Conservation (phyloP, 2,329 filamentous ascomycete species). For the Sodiomyces alkalinus region DNA sequence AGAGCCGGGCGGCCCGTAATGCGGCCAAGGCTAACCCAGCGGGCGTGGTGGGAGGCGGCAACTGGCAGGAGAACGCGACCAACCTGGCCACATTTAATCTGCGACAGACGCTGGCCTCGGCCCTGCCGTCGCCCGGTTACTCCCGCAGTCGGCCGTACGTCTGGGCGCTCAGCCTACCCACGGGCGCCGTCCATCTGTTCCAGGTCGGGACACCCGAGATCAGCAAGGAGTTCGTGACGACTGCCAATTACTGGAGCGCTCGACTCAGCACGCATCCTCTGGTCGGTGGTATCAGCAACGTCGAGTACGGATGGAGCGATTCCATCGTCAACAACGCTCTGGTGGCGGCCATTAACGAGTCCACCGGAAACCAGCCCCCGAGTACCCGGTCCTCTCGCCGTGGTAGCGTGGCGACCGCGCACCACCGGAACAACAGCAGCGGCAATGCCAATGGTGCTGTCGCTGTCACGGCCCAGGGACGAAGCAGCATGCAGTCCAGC, state of each 20-base stretch:
- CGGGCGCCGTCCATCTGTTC: conserved; percentile 93
- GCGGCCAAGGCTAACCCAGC: conserved; percentile 35
- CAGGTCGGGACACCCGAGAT: conserved; percentile 93
- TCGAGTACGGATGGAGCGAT: conserved; percentile 95
- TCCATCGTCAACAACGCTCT: conserved; percentile 52
- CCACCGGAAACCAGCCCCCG: conserved; percentile 13
- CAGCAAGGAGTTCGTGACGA: conserved; percentile 82
- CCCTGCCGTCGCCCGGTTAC: conserved; percentile 81
- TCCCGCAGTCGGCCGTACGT: conserved; percentile 82
- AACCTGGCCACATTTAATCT: conserved; percentile 77
- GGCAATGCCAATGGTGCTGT: too few species aligned
- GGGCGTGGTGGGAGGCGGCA: conserved; percentile 77
- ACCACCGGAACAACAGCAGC: conserved; percentile 8
- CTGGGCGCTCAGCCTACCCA: conserved; percentile 84
- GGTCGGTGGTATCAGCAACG: conserved; percentile 84
- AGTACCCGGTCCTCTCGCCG: conserved; percentile 26
- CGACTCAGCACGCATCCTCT: conserved; percentile 86
- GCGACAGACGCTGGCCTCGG: conserved; percentile 80
- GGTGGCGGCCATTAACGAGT: conserved; percentile 36
- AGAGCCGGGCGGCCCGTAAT: conserved; percentile 36
- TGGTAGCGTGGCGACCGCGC: conserved; percentile 29
- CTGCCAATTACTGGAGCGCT: conserved; percentile 96
- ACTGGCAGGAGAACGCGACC: conserved; percentile 96
- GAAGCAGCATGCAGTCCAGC: conserved; percentile 1
- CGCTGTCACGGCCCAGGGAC: background rate